A percentile compares a stretch with the other conserved stretches of the same genome.
phyloP scores from a whole-genome alignment of 2,329 filamentous ascomycete genomes.

The Geosmithia morbida region DNA sequence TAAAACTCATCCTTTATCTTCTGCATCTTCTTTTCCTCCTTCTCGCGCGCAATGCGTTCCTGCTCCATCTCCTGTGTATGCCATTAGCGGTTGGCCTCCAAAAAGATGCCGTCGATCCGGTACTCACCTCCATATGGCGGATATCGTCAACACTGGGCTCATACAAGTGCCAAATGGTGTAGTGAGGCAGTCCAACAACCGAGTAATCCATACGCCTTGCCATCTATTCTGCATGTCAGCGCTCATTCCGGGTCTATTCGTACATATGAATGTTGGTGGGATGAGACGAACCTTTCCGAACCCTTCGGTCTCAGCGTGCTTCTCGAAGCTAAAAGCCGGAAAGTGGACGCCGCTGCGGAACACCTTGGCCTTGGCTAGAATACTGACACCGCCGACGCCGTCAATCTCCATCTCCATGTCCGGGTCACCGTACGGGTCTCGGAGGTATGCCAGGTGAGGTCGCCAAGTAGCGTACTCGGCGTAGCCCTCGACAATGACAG shows the following conservation, averaged over 20 bases:
- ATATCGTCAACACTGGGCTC: constrained; percentile 98
- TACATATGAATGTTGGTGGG: no score
- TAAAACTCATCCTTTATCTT: constrained; percentile 71
- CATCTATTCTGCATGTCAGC: constrained; percentile 49
- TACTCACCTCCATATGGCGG: constrained; percentile 74
- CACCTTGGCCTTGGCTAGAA: constrained; percentile 87
- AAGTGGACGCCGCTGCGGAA: constrained; percentile 95
- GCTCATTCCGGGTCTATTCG: not conserved
- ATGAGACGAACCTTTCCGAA: constrained; percentile 72
- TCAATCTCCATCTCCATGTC: constrained; percentile 99
- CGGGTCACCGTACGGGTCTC: constrained; percentile 92
- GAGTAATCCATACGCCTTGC: constrained; percentile 91
- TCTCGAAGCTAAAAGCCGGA: constrained; percentile 95
- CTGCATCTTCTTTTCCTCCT: constrained; percentile 60
- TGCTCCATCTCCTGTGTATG: constrained; percentile 70
- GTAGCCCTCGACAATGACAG: constrained; percentile 97
- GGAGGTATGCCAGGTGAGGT: constrained; percentile 88
- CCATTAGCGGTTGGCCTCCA: not conserved
- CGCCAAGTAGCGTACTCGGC: constrained; percentile 98
- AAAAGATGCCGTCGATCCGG: not conserved
- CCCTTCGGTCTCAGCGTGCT: constrained; percentile 94
- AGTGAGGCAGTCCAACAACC: constrained; percentile 89
- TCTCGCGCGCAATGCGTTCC: constrained; percentile 66
- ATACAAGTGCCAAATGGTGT: constrained; percentile 99
- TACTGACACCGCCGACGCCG: constrained; percentile 93